These are phyloP conservation scores for Plasmopara halstedii DNA, from an alignment of 352 stramenopile species.

Conservation along the genomic window DNA sequence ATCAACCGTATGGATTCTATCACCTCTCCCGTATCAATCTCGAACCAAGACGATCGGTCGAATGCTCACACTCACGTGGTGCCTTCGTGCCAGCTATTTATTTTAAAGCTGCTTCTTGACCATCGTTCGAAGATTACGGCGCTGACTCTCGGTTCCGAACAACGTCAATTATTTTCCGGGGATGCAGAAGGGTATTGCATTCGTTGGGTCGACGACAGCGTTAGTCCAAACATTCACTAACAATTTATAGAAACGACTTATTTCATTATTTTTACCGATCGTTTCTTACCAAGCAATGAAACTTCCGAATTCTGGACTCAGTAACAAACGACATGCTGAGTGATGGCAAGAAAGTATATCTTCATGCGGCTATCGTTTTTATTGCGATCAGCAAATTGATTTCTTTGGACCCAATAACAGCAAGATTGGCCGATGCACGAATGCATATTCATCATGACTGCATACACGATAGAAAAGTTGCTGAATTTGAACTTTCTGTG, in stretches of 20 bases:
- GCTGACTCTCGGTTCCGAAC: slow-evolving; percentile 43
- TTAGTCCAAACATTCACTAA: slow-evolving; percentile 53
- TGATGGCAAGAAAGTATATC: background rate
- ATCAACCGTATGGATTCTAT: background rate
- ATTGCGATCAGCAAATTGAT: background rate
- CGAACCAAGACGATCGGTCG: slow-evolving; percentile 1
- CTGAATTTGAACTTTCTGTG: slow-evolving; percentile 38
- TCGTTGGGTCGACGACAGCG: slow-evolving; percentile 75
- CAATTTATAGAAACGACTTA: slow-evolving; percentile 4
- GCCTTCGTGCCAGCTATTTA: slow-evolving; percentile 59
- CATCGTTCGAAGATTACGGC: slow-evolving; percentile 55
- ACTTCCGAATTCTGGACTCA: slow-evolving; percentile 3
- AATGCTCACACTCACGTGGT: slow-evolving; percentile 29
- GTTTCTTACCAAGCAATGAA: slow-evolving; percentile 10
- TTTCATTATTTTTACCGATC: slow-evolving; percentile 13
- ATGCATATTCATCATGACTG: slow-evolving; percentile 42
- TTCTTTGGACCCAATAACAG: background rate
- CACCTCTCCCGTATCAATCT: slow-evolving; percentile 6
- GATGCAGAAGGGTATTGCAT: slow-evolving; percentile 66
- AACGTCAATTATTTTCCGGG: slow-evolving; percentile 60
- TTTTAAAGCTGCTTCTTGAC: slow-evolving; percentile 71
- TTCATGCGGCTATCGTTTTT: background rate
- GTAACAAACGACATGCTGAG: background rate
- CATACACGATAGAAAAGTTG: slow-evolving; percentile 59
- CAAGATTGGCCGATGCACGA: background rate